Evolutionary conservation across 805 yeast species (phyloP), one percentile per base, ranked within the genome.

Genomic region (Cyberlindnera americana): DNA sequence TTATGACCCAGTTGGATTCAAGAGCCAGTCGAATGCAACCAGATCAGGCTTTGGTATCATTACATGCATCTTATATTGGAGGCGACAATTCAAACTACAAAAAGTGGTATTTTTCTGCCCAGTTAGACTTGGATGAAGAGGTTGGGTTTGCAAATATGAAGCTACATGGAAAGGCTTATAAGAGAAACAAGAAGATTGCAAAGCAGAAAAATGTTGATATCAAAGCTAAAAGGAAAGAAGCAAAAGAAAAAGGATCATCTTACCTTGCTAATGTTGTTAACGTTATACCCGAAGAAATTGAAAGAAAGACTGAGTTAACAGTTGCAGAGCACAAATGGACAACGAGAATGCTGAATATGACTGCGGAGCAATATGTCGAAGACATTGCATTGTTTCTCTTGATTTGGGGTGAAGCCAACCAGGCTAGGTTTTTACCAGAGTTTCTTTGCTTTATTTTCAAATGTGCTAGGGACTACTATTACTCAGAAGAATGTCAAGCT

Each of bases 361-460:
- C 73, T 0, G 65, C 80, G 2, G 60, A 63, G 13, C 82, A 80
- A 37, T 69, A 77, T 43, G 65, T 77, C 5, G 66, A 71, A 19
- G 95, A 88, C 47, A 50, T 88, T 10, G 81, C 85, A 0, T 58
- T 88, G 9, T 89, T 81, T 52, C 66, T 88, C 13, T 60, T 86
- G 47, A 76, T 86, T 48, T 88, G 96, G 96, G 95, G 95, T 0
- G 96, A 88, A 59, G 89, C 95, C 0, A 86, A 85, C 53, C 90
- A 87, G 50, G 57, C 86, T 1, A 68, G 96, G 44, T 89, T 83
- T 53, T 75, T 88, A 73, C 96, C 96, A 0, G 96, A 88, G 56
- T 86, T 95, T 53, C 57, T 88, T 17, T 87, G 95, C 43, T 88
- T 88, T 51, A 73, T 88, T 15, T 86, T 78, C 63, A 85, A 87